Base-by-base conservation (phyloP, 768 basidiomycete genomes). In the Sarcodon aspratus region DNA sequence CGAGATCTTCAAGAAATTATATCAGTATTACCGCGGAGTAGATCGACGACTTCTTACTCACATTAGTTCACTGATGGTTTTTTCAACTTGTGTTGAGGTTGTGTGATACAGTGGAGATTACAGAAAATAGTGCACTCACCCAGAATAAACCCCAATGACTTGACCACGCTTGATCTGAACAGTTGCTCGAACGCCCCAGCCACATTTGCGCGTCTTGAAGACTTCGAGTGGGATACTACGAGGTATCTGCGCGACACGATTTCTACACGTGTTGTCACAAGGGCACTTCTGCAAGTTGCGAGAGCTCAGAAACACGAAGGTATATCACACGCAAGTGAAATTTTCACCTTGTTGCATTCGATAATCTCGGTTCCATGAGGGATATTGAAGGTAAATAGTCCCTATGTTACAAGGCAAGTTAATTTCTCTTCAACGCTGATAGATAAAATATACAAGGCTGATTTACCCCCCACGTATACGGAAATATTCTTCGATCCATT, bases 111-210 rank as follows among this genome's bases (percentile, higher is more conserved):
- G 52, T 46, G 33, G 15, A 9, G 6, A 6, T 1, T 50, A 44
- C 33, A 45, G 18, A 33, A 21, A 33, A 27, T 35, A 7, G 3
- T 40, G 48, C 10, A 58, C 69, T 33, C 55, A 83, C 84, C 85
- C 85, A 48, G 82, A 75, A 55, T 81, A 86, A 9, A 80, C 64
- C 2, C 84, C 85, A 21, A 86, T 51, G 3, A 85, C 76, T 52
- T 78, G 80, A 4, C 83, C 83, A 44, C 49, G 62, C 17, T 61
- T 61, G 0, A 85, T 53, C 27, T 64, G 55, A 0, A 57, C 53
- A 6, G 68, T 54, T 0, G 76, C 61, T n/a, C 80, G 68, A 3
- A 73, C 81, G 7, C 84, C 83, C 83, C 82, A 86, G 3, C 84
- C 84, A 48, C 73, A 66, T 15, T 64, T 57, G 4, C 48, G 35